These are phyloP conservation scores for Boletus tomentosulus DNA, from an alignment of 768 basidiomycete species.

Conservation along the genomic window DNA sequence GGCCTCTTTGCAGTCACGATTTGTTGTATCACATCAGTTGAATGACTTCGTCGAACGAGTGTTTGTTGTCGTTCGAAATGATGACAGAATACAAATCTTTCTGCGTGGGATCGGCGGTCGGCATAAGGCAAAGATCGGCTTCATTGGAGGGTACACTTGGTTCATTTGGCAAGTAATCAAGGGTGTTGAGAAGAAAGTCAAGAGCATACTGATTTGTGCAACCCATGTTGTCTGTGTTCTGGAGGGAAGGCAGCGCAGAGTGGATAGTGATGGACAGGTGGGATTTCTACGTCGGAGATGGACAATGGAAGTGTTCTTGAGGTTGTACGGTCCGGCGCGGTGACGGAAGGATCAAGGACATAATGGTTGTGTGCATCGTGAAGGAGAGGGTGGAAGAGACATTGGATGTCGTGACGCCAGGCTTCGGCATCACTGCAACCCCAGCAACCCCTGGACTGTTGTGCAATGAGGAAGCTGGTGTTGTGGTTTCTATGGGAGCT, in stretches of 20 bases:
- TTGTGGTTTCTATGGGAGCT: too few relatives aligned
- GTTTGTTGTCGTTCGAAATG: conserved; percentile 96
- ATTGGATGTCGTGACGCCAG: too few relatives aligned
- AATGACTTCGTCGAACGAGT: conserved; percentile 86
- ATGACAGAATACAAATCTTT: conserved; percentile 79
- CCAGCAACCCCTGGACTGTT: too few relatives aligned
- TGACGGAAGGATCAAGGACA: too few relatives aligned
- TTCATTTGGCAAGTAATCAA: conserved; percentile 83
- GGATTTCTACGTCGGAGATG: too few relatives aligned
- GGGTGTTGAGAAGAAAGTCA: conserved; percentile 78
- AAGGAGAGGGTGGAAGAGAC: too few relatives aligned
- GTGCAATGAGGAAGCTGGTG: too few relatives aligned
- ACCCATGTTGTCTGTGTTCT: conserved; percentile 68
- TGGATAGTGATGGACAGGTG: conserved; percentile 34
- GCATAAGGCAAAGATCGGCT: conserved; percentile 66
- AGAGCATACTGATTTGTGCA: conserved; percentile 72
- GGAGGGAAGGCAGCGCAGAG: conserved; percentile 53
- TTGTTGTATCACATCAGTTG: conserved; percentile 59
- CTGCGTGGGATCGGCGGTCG: conserved; percentile 73
- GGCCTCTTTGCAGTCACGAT: conserved; percentile 54
- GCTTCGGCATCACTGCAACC: too few relatives aligned
- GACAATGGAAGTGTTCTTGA: too few relatives aligned
- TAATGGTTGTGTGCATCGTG: too few relatives aligned
- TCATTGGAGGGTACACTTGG: conserved; percentile 60
- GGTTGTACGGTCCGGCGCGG: too few relatives aligned